phyloP scores from a whole-genome alignment of 192 early-diverging fungal species.

The Phlyctochytrium planicorne region DNA sequence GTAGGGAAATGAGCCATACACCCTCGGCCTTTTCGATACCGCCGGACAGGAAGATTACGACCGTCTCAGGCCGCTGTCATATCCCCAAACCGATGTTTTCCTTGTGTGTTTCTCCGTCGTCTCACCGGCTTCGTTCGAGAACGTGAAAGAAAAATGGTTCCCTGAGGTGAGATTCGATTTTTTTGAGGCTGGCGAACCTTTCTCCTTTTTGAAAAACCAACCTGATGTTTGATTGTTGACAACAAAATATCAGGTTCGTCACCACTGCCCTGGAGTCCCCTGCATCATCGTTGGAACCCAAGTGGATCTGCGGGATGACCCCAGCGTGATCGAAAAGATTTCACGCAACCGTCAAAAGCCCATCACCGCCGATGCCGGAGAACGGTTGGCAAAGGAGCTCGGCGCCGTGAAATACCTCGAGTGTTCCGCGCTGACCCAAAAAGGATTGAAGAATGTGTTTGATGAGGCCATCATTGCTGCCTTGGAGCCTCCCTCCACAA shows the following conservation, averaged over 20 bases:
- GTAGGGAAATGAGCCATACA: slow-evolving; percentile 91
- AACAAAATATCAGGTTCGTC: slow-evolving; percentile 55
- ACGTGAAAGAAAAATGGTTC: slow-evolving; percentile 96
- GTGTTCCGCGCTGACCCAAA: slow-evolving; percentile 89
- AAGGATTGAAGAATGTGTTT: slow-evolving; percentile 93
- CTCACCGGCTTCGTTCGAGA: slow-evolving; percentile 89
- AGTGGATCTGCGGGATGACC: slow-evolving; percentile 87
- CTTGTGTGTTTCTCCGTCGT: slow-evolving; percentile 92
- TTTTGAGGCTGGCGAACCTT: background rate
- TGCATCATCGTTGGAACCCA: slow-evolving; percentile 93
- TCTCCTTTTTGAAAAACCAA: background rate
- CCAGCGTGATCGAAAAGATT: slow-evolving; percentile 74
- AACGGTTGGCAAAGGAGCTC: slow-evolving; percentile 78
- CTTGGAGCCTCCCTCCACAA: slow-evolving; percentile 83
- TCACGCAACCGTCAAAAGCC: slow-evolving; percentile 80
- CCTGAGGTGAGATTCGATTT: slow-evolving; percentile 75
- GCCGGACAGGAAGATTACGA: slow-evolving; percentile 97
- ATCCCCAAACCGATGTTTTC: slow-evolving; percentile 95
- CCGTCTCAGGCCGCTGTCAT: slow-evolving; percentile 88
- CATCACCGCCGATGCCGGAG: slow-evolving; percentile 74
- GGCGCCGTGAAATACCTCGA: slow-evolving; percentile 92
- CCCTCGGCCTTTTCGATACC: slow-evolving; percentile 93
- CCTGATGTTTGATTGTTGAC: slow-evolving; percentile 2
- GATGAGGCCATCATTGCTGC: slow-evolving; percentile 98
- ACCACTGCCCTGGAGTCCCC: slow-evolving; percentile 94